These are phyloP conservation scores for Calonectria crousiana DNA, from an alignment of 2,329 filamentous ascomycete genomes.

Conservation along the genomic window DNA sequence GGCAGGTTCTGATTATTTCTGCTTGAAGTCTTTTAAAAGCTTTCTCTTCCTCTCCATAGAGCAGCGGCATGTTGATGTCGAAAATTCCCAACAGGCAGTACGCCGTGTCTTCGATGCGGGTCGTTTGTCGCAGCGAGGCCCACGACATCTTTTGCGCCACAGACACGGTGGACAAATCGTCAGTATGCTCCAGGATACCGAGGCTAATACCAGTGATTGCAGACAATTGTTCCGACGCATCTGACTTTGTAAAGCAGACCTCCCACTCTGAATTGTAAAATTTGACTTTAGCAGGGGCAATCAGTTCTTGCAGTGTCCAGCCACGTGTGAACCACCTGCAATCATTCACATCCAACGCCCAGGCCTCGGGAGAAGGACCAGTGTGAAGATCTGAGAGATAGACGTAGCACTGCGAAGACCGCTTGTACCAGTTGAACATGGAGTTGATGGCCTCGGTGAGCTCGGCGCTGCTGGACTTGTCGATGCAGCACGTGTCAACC, in stretches of 20 bases:
- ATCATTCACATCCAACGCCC: neutral
- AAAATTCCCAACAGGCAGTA: neutral
- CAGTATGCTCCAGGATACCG: neutral
- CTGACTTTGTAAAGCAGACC: neutral
- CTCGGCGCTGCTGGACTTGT: neutral
- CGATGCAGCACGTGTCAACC: neutral
- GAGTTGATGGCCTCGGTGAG: constrained; percentile 1
- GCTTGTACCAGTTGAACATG: constrained; percentile 5
- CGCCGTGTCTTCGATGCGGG: neutral
- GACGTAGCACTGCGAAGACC: neutral
- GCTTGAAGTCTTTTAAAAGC: neutral
- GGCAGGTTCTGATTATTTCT: neutral
- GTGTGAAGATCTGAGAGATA: neutral
- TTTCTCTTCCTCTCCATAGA: neutral
- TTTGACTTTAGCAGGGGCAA: neutral
- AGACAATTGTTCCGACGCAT: neutral
- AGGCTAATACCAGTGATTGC: neutral
- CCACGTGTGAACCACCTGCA: neutral
- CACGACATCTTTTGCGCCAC: constrained; percentile 1
- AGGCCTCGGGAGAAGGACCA: neutral
- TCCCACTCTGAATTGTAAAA: neutral
- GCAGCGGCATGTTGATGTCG: neutral
- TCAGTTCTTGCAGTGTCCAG: neutral
- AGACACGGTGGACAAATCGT: neutral
- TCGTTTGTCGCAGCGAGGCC: neutral